Conservation (phyloP, 164 flowering plant genomes). For the Stephania japonica region DNA sequence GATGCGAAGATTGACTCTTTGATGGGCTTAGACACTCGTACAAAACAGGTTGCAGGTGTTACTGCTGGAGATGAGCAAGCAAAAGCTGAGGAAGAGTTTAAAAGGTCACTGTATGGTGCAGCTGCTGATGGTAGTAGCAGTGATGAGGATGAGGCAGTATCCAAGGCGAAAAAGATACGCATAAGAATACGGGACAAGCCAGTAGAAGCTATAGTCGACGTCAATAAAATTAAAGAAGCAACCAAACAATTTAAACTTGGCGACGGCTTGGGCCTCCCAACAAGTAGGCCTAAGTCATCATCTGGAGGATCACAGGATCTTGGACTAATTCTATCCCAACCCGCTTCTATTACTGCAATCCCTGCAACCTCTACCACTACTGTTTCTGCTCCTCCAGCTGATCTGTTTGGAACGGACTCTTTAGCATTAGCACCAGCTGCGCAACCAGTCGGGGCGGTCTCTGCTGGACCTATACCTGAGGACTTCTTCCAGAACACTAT, state of each 20-base stretch:
- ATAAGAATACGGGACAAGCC: constrained; percentile 93
- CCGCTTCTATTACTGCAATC: constrained; percentile 33
- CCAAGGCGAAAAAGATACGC: constrained; percentile 65
- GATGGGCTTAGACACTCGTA: constrained; percentile 59
- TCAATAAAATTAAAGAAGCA: constrained; percentile 93
- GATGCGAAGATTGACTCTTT: constrained; percentile 36
- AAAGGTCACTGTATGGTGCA: constrained; percentile 75
- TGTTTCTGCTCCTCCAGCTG: constrained; percentile 36
- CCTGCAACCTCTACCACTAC: constrained; percentile 22
- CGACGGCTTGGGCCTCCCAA: constrained; percentile 65
- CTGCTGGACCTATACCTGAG: constrained; percentile 88
- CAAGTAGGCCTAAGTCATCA: constrained; percentile 64
- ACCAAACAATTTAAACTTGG: constrained; percentile 83
- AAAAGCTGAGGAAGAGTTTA: constrained; percentile 94
- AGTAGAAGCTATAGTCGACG: constrained; percentile 74
- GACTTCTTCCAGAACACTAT: constrained; percentile 96
- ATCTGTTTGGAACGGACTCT: constrained; percentile 59
- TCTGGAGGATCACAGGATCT: constrained; percentile 64
- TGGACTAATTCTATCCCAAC: constrained; percentile 36
- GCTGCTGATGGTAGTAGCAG: constrained; percentile 78
- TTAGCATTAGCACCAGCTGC: constrained; percentile 34
- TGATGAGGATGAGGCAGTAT: constrained; percentile 80
- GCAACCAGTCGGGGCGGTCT: constrained; percentile 51
- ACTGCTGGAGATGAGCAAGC: constrained; percentile 78
- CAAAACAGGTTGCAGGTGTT: constrained; percentile 32